Percentiles rank a stretch among this genome's conserved stretches.
phyloP scores from a whole-genome alignment of 331 rosid genomes.

The Acacia concinna region DNA sequence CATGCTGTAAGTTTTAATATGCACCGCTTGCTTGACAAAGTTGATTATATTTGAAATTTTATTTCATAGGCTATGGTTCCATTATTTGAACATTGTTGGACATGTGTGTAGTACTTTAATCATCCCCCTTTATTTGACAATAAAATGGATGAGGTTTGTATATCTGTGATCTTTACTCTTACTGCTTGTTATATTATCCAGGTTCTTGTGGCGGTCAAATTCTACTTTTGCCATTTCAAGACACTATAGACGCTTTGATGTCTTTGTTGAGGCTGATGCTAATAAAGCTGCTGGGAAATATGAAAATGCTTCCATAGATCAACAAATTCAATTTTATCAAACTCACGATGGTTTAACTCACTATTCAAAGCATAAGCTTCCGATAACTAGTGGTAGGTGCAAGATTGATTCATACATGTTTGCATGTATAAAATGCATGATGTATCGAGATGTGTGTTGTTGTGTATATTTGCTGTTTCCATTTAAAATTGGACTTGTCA shows the following conservation, averaged over 20 bases:
- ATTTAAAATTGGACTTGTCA: constrained; percentile 15
- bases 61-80: background rate
- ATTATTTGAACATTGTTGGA: background rate
- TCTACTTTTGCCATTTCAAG: constrained; percentile 93
- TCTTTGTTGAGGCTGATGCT: constrained; percentile 95
- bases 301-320: constrained; percentile 79
- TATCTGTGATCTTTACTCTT: constrained; percentile 19
- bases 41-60: constrained; percentile 6
- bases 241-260: constrained; percentile 94
- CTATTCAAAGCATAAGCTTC: constrained; percentile 78
- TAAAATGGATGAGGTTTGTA: constrained; percentile 12
- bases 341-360: constrained; percentile 76
- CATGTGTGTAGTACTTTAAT: background rate
- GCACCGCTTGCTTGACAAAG: constrained; percentile 9
- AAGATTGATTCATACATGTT: constrained; percentile 22
- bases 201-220: constrained; percentile 96
- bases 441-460: constrained; percentile 17
- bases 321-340: constrained; percentile 77
- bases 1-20: background rate
- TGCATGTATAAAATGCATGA: constrained; percentile 34
- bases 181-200: constrained; percentile 38
- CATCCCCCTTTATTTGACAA: constrained; percentile 7
- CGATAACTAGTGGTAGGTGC: constrained; percentile 89
- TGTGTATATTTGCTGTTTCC: constrained; percentile 8
- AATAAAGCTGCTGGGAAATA: constrained; percentile 94